phyloP scores from a whole-genome alignment of 805 yeast genomes.

The Ogataea ganodermae region DNA sequence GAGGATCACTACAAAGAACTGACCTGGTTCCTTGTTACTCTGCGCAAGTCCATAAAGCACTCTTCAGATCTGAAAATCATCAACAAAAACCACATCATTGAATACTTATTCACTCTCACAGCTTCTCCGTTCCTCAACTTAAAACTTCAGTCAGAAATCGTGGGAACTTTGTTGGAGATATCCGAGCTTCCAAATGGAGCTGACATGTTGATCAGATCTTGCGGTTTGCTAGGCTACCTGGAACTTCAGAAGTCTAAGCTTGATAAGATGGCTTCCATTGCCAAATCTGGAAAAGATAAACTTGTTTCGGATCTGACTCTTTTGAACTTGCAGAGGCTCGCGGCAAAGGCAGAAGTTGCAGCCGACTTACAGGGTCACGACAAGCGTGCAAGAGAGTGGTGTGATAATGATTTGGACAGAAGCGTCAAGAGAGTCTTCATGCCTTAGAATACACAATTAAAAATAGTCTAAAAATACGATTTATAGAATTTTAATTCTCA shows the following conservation, averaged over 20 bases:
- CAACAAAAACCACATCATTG: constrained; percentile 58
- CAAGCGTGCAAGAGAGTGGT: constrained; percentile 67
- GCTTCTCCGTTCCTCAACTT: constrained; percentile 51
- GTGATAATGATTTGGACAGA: constrained; percentile 48
- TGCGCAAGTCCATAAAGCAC: constrained; percentile 50
- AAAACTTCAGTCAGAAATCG: constrained; percentile 42
- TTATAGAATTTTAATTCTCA: background rate
- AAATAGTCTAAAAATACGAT: background rate
- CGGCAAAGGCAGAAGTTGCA: constrained; percentile 45
- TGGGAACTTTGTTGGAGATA: constrained; percentile 46
- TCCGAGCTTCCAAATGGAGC: constrained; percentile 60
- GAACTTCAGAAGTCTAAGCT: constrained; percentile 33
- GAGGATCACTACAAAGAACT: constrained; percentile 59
- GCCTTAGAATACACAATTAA: constrained; percentile 4
- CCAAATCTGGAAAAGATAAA: constrained; percentile 14
- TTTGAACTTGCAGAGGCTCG: constrained; percentile 48
- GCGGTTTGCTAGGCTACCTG: constrained; percentile 44
- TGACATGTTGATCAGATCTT: constrained; percentile 59
- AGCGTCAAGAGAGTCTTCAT: constrained; percentile 46
- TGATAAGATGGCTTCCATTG: constrained; percentile 11
- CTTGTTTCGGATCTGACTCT: constrained; percentile 34
- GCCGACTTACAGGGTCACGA: constrained; percentile 38
- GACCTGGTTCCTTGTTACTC: constrained; percentile 61
- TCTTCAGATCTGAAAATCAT: constrained; percentile 55
- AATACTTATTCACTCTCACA: constrained; percentile 60